phyloP scores from a whole-genome alignment of 2,329 filamentous ascomycete genomes.

The Talaromyces amestolkiae region DNA sequence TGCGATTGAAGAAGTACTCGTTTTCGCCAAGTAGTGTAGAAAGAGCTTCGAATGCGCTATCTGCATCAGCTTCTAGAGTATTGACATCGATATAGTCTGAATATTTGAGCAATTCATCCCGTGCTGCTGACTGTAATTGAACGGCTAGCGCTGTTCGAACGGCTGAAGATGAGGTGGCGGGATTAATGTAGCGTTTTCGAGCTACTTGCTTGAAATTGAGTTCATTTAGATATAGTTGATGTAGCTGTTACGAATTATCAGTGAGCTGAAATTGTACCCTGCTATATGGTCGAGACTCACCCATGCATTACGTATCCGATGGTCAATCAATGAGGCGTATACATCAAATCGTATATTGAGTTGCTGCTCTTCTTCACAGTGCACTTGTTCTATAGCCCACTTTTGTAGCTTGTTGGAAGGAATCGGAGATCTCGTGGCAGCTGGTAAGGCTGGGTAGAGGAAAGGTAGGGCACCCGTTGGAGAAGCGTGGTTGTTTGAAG shows the following conservation, averaged over 20 bases:
- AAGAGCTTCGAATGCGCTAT: constrained; percentile 62
- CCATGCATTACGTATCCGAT: constrained; percentile 81
- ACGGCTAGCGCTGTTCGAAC: constrained; percentile 63
- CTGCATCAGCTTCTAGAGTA: constrained; percentile 59
- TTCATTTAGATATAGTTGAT: constrained; percentile 74
- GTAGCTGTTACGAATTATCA: constrained; percentile 54
- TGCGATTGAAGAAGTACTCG: constrained; percentile 60
- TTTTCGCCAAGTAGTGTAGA: constrained; percentile 58
- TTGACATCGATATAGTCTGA: constrained; percentile 53
- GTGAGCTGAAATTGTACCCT: not conserved
- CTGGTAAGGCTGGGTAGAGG: constrained; percentile 60
- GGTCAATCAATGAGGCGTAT: constrained; percentile 74
- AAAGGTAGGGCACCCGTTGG: constrained; percentile 87
- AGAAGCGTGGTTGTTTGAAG: constrained; percentile 90
- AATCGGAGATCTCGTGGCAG: constrained; percentile 49
- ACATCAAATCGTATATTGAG: constrained; percentile 63
- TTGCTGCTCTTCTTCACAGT: constrained; percentile 48
- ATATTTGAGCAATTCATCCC: constrained; percentile 68
- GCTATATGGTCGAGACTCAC: constrained; percentile 46
- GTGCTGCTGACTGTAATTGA: constrained; percentile 71
- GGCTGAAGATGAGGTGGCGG: constrained; percentile 58
- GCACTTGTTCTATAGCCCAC: constrained; percentile 60
- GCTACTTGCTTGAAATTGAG: constrained; percentile 66
- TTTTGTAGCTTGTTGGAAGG: constrained; percentile 65
- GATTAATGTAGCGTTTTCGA: constrained; percentile 65